Evolutionary conservation across 345 rosid genomes (phyloP).

Genomic region (Lumnitzera racemosa): DNA sequence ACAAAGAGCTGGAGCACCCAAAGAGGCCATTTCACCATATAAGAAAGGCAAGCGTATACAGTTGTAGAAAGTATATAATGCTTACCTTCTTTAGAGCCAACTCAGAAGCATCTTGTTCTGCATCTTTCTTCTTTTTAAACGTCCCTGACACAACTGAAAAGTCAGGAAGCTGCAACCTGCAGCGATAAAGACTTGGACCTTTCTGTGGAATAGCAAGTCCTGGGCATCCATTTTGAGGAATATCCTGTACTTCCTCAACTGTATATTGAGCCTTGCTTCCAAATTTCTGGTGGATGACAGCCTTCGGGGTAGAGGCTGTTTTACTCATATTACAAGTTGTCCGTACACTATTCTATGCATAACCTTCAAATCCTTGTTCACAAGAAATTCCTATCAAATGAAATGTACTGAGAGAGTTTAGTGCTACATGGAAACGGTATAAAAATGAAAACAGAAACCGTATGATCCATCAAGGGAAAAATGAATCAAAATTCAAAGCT

Average conservation of each 20-base stretch:
- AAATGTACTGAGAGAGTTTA: too few relatives aligned
- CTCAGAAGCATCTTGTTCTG: slow-evolving; percentile 92
- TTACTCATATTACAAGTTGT: slow-evolving; percentile 21
- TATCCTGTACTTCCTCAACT: slow-evolving; percentile 64
- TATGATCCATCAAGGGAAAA: too few relatives aligned
- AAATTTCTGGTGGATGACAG: slow-evolving; percentile 62
- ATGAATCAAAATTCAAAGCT: too few relatives aligned
- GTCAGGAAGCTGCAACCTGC: slow-evolving; percentile 78
- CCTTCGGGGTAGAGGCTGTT: slow-evolving; percentile 59
- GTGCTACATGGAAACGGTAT: too few relatives aligned
- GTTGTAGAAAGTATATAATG: slow-evolving; percentile 5
- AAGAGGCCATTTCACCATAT: background rate
- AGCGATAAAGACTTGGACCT: slow-evolving; percentile 68
- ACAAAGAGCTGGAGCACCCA: background rate
- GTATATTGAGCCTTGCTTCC: slow-evolving; percentile 56
- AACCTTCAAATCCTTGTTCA: too few relatives aligned
- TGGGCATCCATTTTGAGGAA: slow-evolving; percentile 61
- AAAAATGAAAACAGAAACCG: too few relatives aligned
- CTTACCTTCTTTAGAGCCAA: slow-evolving; percentile 69
- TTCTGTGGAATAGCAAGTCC: slow-evolving; percentile 74
- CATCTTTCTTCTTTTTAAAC: slow-evolving; percentile 76
- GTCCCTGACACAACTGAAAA: slow-evolving; percentile 47
- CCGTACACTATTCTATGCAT: too few relatives aligned
- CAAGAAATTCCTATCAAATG: too few relatives aligned
- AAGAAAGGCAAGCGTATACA: slow-evolving; percentile 1